These are phyloP conservation scores for Coniosporium apollinis DNA, from an alignment of 495 filamentous ascomycete genomes.

Conservation along the genomic window DNA sequence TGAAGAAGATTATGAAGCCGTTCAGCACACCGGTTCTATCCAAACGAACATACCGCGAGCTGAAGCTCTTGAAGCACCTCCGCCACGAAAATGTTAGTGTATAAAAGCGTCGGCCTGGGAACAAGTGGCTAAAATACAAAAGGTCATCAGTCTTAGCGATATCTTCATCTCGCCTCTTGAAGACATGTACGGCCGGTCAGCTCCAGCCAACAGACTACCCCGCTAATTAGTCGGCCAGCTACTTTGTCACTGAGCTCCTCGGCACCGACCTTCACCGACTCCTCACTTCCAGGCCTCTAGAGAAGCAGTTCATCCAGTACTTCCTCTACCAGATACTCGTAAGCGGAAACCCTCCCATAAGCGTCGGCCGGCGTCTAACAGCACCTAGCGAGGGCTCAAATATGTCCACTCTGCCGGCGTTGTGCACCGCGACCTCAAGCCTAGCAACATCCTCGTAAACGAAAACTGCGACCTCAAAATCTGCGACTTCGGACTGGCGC, in stretches of 20 bases:
- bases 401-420: constrained; percentile 98
- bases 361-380: constrained; percentile 11
- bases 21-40: constrained; percentile 96
- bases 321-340: constrained; percentile 98
- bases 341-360: constrained; percentile 20
- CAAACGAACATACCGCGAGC: constrained; percentile 90
- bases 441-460: constrained; percentile 96
- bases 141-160: constrained; percentile 97
- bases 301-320: constrained; percentile 99
- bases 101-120: neutral
- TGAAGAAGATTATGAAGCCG: constrained; percentile 99
- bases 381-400: constrained; percentile 73
- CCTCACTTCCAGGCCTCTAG: constrained; percentile 83
- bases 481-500: constrained; percentile 93
- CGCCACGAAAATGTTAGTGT: constrained; percentile 81
- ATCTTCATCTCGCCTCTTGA: constrained; percentile 99
- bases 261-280: constrained; percentile 94
- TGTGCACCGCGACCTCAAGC: constrained; percentile 93
- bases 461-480: constrained; percentile 99
- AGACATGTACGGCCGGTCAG: constrained; percentile 61
- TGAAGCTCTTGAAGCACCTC: constrained; percentile 94
- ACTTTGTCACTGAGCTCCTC: constrained; percentile 94
- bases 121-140: neutral
- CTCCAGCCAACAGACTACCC: neutral
- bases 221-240: constrained; percentile 35